Conservation (phyloP, 1,284 basidiomycete species). For the Rugiboletus extremiorientalis region DNA sequence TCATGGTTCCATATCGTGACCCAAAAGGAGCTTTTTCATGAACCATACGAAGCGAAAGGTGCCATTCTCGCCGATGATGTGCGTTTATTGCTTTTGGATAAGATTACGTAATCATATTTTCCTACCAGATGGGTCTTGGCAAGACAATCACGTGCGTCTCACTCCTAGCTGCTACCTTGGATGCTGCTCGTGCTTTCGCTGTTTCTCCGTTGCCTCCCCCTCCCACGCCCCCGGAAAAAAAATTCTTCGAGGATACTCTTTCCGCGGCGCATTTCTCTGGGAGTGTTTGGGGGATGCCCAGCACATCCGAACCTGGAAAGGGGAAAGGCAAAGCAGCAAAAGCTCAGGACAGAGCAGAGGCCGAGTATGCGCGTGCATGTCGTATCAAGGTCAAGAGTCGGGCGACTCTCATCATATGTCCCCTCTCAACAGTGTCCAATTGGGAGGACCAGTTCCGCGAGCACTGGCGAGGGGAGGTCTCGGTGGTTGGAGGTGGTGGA, state of each 20-base stretch:
- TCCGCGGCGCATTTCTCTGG: constrained; percentile 71
- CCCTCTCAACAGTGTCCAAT: constrained; percentile 94
- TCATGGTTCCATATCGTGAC: constrained; percentile 88
- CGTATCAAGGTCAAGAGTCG: constrained; percentile 80
- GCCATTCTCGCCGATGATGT: constrained; percentile 94
- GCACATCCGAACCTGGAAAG: constrained; percentile 45
- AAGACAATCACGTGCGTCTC: constrained; percentile 96
- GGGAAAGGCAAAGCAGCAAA: constrained; percentile 63
- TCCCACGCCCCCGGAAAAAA: constrained; percentile 42
- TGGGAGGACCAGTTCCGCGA: constrained; percentile 99
- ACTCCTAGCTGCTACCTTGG: constrained; percentile 84
- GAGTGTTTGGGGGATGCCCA: constrained; percentile 83
- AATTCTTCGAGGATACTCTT: constrained; percentile 39
- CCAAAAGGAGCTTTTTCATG: constrained; percentile 65
- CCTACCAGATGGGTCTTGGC: constrained; percentile 89
- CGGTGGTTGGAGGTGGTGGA: constrained; percentile 74
- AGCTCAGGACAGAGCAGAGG: constrained; percentile 65
- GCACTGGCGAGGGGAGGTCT: constrained; percentile 88
- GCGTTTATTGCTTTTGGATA: constrained; percentile 36
- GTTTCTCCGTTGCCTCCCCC: constrained; percentile 49
- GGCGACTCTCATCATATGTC: constrained; percentile 95
- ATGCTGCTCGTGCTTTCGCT: constrained; percentile 71
- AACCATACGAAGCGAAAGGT: constrained; percentile 81
- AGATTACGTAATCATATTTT: constrained; percentile 12
- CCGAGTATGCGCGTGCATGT: constrained; percentile 65